Percentiles rank a stretch among this genome's conserved stretches.
phyloP scores from a whole-genome alignment of 768 basidiomycete genomes.

The Amanita fuliginea region DNA sequence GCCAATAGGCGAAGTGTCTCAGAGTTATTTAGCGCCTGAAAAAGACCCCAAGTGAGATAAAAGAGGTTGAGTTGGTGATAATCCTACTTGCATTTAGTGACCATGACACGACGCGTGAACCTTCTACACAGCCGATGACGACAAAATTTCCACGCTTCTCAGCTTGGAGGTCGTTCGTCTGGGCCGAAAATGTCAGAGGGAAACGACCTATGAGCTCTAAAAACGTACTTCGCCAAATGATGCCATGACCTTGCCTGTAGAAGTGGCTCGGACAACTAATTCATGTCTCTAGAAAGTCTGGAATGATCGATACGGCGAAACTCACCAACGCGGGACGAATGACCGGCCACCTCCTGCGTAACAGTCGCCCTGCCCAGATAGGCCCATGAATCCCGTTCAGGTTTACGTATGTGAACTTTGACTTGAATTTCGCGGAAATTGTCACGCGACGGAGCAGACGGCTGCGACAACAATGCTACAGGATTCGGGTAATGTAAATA shows the following conservation, averaged over 20 bases:
- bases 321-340: constrained; percentile 74
- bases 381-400: constrained; percentile 72
- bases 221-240: constrained; percentile 58
- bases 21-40: constrained; percentile 69
- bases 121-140: constrained; percentile 72
- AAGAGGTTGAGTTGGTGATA: constrained; percentile 5
- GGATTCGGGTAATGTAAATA: background rate
- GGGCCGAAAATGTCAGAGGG: background rate
- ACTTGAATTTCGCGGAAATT: constrained; percentile 70
- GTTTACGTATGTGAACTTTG: constrained; percentile 73
- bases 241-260: constrained; percentile 57
- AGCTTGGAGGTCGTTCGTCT: constrained; percentile 68
- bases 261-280: constrained; percentile 51
- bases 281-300: background rate
- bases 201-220: background rate
- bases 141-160: constrained; percentile 86
- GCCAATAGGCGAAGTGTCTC: constrained; percentile 76
- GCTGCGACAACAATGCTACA: background rate
- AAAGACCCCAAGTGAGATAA: constrained; percentile 4
- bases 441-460: constrained; percentile 28
- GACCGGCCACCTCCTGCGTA: constrained; percentile 63
- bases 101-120: constrained; percentile 69
- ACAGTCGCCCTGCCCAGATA: constrained; percentile 74
- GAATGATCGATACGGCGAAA: constrained; percentile 6
- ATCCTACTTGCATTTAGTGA: constrained; percentile 59